Base-by-base conservation (phyloP, 768 basidiomycete species). In the Russula emetica region DNA sequence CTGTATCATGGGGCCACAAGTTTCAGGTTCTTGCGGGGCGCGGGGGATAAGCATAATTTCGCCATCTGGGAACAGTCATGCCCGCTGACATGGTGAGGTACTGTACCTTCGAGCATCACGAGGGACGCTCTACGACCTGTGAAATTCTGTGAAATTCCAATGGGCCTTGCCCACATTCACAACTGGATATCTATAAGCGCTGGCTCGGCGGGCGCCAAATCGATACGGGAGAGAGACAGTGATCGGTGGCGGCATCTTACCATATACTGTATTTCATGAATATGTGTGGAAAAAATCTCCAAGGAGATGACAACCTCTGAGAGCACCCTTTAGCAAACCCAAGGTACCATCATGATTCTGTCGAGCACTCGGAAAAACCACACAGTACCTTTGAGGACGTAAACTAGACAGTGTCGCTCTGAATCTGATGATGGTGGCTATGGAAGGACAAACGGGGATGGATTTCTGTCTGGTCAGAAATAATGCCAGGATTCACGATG, bases 311-410 rank as follows among this genome's bases (percentile, higher is more conserved):
- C 32, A 38, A 5, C 26, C 26, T 16, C 36, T 24, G 62, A 14
- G 36, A 54, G 34, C 14, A 8, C 44, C 38, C 28, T 54, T 47
- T 30, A 58, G 45, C 42, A 45, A 49, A 57, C 32, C 56, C 51
- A 44, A 63, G 57, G 62, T 30, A 54, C 62, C 62, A 59, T 47
- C 44, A 63, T 38, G 22, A 42, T 51, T 14, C 51, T 54, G 32
- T 52, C 36, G 50, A 58, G 50, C 18, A 63, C n/a, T 32, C 30
- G 44, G 34, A 18, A 2, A 42, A 20, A 55, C 34, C 28, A 54
- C 28, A 44, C 34, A n/a, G n/a, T n/a, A 44, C 44, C 44, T 28
- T n/a, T 38, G 51, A 53, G 11, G 57, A 45, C 51, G 57, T 58
- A 58, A 58, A 58, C 30, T 22, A 28, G 49, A 38, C 30, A 30